These are phyloP conservation scores for Prunus mongolica DNA, from an alignment of 306 rosid species.

Conservation along the genomic window DNA sequence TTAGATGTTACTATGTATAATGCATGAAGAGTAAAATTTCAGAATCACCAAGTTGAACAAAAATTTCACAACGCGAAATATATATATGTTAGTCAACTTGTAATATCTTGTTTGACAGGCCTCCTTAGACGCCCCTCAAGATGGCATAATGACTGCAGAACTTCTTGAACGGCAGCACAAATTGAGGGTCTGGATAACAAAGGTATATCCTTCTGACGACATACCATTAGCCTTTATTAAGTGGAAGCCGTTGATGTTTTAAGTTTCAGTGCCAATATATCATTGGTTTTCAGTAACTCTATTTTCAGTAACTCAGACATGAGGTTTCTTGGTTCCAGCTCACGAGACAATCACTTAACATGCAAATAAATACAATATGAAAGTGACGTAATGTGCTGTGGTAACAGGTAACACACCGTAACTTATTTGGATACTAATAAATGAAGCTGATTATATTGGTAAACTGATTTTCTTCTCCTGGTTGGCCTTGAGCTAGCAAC, in stretches of 20 bases:
- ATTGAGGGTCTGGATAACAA: conserved; percentile 27
- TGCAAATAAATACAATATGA: background rate
- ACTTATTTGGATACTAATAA: no score
- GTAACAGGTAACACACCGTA: no score
- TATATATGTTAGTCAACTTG: conserved; percentile 6
- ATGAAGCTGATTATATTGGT: no score
- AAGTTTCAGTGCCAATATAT: background rate
- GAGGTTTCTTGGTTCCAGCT: background rate
- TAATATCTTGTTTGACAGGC: conserved; percentile 44
- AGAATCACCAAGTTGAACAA: background rate
- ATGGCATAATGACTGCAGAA: conserved; percentile 77
- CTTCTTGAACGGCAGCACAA: conserved; percentile 51
- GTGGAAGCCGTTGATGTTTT: background rate
- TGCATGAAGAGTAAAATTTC: background rate
- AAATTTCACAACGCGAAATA: background rate
- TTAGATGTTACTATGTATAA: background rate
- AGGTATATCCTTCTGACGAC: background rate
- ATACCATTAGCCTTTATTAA: background rate
- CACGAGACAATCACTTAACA: background rate
- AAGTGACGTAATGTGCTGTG: background rate
- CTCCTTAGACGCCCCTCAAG: conserved; percentile 57
- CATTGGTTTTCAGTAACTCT: no score
- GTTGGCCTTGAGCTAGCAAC: no score
- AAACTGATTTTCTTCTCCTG: no score
- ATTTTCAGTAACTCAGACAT: background rate